Conservation (phyloP, 345 rosid genomes). For the Salix suchowensis region DNA sequence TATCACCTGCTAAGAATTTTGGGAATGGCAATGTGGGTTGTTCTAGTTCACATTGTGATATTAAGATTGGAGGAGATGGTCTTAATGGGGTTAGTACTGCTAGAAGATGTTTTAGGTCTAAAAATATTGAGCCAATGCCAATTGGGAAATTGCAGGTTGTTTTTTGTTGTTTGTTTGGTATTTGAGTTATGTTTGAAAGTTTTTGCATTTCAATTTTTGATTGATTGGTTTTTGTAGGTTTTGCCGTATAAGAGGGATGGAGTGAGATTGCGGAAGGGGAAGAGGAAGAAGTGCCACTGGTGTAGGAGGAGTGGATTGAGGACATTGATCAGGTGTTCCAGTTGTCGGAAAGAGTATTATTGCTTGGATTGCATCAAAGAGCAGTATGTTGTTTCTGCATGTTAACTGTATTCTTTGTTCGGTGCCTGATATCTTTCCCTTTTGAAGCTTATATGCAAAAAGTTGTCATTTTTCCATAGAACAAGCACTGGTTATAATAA, state of each 20-base stretch:
- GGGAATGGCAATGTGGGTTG: slow-evolving; percentile 36
- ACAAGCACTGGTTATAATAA: background rate
- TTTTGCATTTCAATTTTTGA: background rate
- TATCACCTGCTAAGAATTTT: slow-evolving; percentile 49
- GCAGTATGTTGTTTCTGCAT: slow-evolving; percentile 36
- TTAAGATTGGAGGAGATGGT: slow-evolving; percentile 57
- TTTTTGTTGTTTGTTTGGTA: background rate
- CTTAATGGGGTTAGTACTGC: slow-evolving; percentile 19
- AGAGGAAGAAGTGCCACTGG: slow-evolving; percentile 77
- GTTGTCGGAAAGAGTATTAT: slow-evolving; percentile 61
- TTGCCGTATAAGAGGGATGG: slow-evolving; percentile 49
- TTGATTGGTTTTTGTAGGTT: slow-evolving; percentile 30
- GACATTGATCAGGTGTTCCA: slow-evolving; percentile 61
- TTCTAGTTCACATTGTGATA: slow-evolving; percentile 49
- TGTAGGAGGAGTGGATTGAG: slow-evolving; percentile 49
- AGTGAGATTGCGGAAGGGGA: slow-evolving; percentile 48
- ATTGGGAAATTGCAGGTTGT: slow-evolving; percentile 63
- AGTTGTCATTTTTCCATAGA: background rate
- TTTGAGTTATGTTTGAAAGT: background rate
- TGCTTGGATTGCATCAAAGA: slow-evolving; percentile 70
- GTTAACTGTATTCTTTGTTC: background rate
- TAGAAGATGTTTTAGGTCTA: slow-evolving; percentile 70
- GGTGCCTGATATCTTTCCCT: background rate
- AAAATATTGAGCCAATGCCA: slow-evolving; percentile 76
- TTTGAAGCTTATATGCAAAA: no score